Evolutionary conservation across 2,329 filamentous ascomycete species (phyloP).

Genomic region (Lecanicillium sp.): DNA sequence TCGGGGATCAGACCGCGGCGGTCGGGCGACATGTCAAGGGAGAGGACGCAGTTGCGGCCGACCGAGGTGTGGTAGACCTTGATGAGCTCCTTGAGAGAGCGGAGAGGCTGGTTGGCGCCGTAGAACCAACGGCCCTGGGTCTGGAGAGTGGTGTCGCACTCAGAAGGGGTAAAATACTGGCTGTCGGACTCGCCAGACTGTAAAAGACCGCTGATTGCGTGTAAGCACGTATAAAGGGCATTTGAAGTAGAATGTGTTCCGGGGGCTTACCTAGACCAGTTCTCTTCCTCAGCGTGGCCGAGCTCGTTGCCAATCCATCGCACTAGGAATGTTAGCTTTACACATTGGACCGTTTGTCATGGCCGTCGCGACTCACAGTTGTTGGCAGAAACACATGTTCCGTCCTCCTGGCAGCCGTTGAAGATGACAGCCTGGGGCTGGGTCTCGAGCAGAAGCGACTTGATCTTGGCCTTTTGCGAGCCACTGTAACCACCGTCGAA

Average conservation of each 20-base stretch:
- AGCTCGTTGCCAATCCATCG: slow-evolving; percentile 22
- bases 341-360: neutral
- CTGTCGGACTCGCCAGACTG: slow-evolving; percentile 20
- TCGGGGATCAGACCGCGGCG: slow-evolving; percentile 20
- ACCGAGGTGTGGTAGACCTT: slow-evolving; percentile 22
- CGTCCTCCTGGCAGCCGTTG: slow-evolving; percentile 20
- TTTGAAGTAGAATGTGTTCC: neutral
- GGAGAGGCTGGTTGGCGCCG: slow-evolving; percentile 18
- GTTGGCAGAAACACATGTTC: slow-evolving; percentile 19
- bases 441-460: slow-evolving; percentile 17
- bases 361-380: neutral
- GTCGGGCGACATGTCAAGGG: slow-evolving; percentile 21
- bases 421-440: slow-evolving; percentile 22
- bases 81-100: slow-evolving; percentile 20
- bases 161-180: slow-evolving; percentile 19
- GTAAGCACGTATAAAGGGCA: neutral
- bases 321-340: slow-evolving; percentile 5
- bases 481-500: slow-evolving; percentile 23
- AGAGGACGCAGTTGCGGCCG: slow-evolving; percentile 22
- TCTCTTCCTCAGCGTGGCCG: slow-evolving; percentile 20
- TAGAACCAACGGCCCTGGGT: slow-evolving; percentile 22
- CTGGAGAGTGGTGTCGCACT: slow-evolving; percentile 23
- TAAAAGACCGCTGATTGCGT: slow-evolving; percentile 6
- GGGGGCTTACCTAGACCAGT: slow-evolving; percentile 20
- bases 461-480: slow-evolving; percentile 18